Conservation (phyloP, 1,284 basidiomycete species). For the Ganoderma boninense region DNA sequence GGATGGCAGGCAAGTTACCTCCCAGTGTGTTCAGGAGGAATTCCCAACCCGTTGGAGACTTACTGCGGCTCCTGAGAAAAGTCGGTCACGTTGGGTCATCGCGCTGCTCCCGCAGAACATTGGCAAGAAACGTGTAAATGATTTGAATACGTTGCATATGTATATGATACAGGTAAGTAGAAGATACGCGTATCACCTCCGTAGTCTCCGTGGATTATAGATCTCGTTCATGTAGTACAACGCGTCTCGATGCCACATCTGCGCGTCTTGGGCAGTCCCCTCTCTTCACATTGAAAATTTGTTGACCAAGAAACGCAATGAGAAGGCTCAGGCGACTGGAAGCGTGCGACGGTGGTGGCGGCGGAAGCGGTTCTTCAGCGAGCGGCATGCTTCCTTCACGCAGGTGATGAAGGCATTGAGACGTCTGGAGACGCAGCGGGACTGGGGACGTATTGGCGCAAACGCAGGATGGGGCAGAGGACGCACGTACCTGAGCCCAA, state of each 20-base stretch:
- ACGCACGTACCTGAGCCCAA: conserved; percentile 23
- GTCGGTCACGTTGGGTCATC: too few species aligned
- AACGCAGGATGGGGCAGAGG: neutral
- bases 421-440: conserved; percentile 15
- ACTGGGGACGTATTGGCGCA: conserved; percentile 7
- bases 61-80: neutral
- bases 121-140: neutral
- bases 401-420: conserved; percentile 19
- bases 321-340: neutral
- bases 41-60: neutral
- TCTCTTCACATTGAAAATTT: neutral
- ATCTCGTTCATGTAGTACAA: neutral
- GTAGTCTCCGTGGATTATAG: neutral
- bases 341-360: neutral
- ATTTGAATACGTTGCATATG: neutral
- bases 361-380: neutral
- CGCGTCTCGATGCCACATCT: neutral
- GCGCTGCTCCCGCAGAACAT: neutral
- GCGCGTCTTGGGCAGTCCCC: neutral
- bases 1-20: neutral
- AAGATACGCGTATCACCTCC: neutral
- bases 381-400: neutral
- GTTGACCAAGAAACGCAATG: neutral
- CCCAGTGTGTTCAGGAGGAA: neutral
- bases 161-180: neutral